These are phyloP conservation scores for Schoenoplectus tabernaemontani DNA, from an alignment of 202 grass and related monocot genomes.

Conservation along the genomic window DNA sequence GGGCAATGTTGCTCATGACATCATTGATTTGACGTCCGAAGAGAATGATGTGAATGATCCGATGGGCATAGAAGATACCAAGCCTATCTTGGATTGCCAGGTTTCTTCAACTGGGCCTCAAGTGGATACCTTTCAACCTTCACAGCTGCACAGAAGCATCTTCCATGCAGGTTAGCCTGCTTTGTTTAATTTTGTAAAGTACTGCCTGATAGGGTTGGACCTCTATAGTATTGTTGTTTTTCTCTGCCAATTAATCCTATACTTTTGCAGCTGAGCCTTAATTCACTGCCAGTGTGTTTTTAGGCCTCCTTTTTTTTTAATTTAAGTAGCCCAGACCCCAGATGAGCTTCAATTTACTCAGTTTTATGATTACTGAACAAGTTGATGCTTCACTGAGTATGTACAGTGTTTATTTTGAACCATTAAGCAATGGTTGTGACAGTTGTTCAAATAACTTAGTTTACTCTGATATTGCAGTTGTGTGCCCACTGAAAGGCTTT, in stretches of 20 bases:
- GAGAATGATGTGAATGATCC: slow-evolving; percentile 33
- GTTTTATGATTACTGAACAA: neutral
- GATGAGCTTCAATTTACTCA: neutral
- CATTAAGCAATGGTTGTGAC: neutral
- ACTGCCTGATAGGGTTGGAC: neutral
- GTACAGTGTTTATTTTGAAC: neutral
- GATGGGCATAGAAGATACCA: slow-evolving; percentile 42
- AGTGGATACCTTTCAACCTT: neutral
- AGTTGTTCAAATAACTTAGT: neutral
- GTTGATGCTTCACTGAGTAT: neutral
- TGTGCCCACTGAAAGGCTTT: neutral
- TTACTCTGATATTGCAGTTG: neutral
- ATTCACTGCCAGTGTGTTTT: neutral
- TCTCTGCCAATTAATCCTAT: neutral
- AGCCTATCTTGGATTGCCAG: slow-evolving; percentile 50
- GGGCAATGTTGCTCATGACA: slow-evolving; percentile 20
- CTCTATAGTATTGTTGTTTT: neutral
- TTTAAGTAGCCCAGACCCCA: neutral
- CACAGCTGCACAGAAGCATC: neutral
- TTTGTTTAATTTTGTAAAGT: neutral
- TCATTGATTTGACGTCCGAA: slow-evolving; percentile 69
- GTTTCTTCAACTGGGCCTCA: slow-evolving; percentile 18
- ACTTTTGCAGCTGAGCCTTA: neutral
- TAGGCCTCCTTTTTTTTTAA: neutral
- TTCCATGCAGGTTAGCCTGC: slow-evolving; percentile 1